Conservation (phyloP, 176 grass and related monocot genomes). For the Saccharum spontaneum region DNA sequence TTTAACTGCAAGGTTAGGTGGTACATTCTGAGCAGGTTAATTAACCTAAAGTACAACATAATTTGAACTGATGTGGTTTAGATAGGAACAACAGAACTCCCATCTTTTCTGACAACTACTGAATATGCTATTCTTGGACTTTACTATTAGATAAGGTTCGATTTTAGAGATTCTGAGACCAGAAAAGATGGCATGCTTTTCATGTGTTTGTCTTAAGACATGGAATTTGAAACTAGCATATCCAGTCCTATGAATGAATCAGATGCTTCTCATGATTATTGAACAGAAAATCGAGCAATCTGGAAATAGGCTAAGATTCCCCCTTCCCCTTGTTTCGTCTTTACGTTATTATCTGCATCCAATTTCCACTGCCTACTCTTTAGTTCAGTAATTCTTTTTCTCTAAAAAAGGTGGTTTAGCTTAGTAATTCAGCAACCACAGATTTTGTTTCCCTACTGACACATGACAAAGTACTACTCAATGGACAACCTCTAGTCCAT, state of each 20-base stretch:
- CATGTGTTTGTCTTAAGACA: constrained; percentile 25
- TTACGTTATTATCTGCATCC: background rate
- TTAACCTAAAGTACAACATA: constrained; percentile 6
- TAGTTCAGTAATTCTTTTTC: background rate
- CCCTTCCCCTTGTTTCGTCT: constrained; percentile 2
- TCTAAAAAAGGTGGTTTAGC: background rate
- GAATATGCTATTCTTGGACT: constrained; percentile 54
- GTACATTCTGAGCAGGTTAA: background rate
- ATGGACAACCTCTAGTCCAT: constrained; percentile 1
- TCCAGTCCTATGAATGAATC: constrained; percentile 28
- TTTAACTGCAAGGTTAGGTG: background rate
- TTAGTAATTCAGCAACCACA: background rate
- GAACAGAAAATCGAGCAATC: constrained; percentile 18
- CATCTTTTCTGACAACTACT: constrained; percentile 44
- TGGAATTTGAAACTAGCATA: constrained; percentile 39
- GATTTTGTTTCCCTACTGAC: background rate
- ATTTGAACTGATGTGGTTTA: background rate
- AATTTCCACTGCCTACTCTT: background rate
- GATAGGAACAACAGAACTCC: constrained; percentile 26
- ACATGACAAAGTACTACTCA: background rate
- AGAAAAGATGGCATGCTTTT: constrained; percentile 50
- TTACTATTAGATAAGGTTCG: constrained; percentile 54
- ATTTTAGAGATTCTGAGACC: constrained; percentile 44
- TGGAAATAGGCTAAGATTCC: constrained; percentile 11
- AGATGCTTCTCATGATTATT: constrained; percentile 33